Evolutionary conservation across 768 basidiomycete species (phyloP), one percentile per base, ranked within the genome.

Genomic region (Tulasnella calospora): DNA sequence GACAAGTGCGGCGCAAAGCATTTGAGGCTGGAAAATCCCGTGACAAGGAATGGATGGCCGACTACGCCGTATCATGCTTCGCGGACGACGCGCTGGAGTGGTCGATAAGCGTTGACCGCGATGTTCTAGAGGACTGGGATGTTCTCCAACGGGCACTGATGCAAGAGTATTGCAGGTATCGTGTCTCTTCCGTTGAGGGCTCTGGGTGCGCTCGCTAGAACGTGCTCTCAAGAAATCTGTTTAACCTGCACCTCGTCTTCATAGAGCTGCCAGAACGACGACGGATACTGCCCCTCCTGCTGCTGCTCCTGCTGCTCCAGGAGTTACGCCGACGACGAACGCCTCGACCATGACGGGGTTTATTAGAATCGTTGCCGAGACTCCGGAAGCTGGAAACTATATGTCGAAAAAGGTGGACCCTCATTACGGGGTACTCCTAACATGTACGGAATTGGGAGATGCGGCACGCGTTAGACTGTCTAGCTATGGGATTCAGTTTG

Each of bases 11-110:
- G 3, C 71, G 44, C 38, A 40, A 72, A 23, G 71, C 71, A 7
- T 41, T 72, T 15, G 36, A 40, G 21, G 36, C 23, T 13, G 15
- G 71, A 23, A 72, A 41, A 72, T 46, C 44, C 27, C 36, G 44
- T 9, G 71, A 72, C 27, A 72, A 72, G 71, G 71, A 72, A 17
- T 72, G 71, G 71, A 72, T 72, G 71, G 71, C 71, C 71, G 38
- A 40, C 44, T 72, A 40, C 21, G 71, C 71, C 19, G 33, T 41
- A 2, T 35, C 70, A 19, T 71, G 70, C 70, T 71, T 71, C 30
- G 33, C 70, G 70, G 70, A 41, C 19, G 23, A 41, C 33, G 70
- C 70, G 17, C 30, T 71, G 70, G n/a, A 41, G 27, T 71, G 70
- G 70, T 41, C 33, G 15, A 33, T 35, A 7, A 33, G 15, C 0